Evolutionary conservation across 495 filamentous ascomycete species (phyloP), one percentile per base, ranked within the genome.

Genomic region (Aspergillus bridgeri): DNA sequence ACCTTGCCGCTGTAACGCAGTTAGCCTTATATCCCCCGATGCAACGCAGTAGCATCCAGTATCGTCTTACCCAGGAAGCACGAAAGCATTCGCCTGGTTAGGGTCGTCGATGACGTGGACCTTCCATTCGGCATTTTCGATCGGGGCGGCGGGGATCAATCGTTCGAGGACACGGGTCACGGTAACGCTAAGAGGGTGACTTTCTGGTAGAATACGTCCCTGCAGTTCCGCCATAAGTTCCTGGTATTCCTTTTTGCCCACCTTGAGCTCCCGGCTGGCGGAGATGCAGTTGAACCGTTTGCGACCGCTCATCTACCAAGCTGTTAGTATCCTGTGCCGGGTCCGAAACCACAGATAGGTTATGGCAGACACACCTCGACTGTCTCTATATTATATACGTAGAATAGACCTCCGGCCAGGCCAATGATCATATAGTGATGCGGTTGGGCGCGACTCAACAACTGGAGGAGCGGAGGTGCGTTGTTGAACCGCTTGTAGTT

Each of bases 261-360:
- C 72, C 17, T 74, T 63, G 22, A 77, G 69, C 60, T 92, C 86
- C 1, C 64, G 69, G n/a, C 73, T 62, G 20, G 79, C 69, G 29
- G 80, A 81, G 42, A 92, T 75, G 59, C 86, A 84, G 64, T 93
- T 96, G 77, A 98, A 97, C 42, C 92, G 84, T 51, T 81, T 81
- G 19, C 93, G 85, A 3, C 89, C 88, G 7, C 86, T 87, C 43
- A 91, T 70, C 71, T 75, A 56, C 9, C n/a, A 46, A 18, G 25
- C 18, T 22, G 57, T 63, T 42, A 63, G 54, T 21, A 51, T 22
- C 2, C 6, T 9, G 24, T 22, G 18, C 2, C 25, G n/a, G 6
- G 18, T 18, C 38, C 3, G 11, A 20, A 19, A 22, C 18, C 42
- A 22, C 52, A 19, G 19, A 23, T 13, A 0, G 18, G 6, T 4